Conservation (phyloP, 2,329 filamentous ascomycete genomes). For the Phialophora macrospora region DNA sequence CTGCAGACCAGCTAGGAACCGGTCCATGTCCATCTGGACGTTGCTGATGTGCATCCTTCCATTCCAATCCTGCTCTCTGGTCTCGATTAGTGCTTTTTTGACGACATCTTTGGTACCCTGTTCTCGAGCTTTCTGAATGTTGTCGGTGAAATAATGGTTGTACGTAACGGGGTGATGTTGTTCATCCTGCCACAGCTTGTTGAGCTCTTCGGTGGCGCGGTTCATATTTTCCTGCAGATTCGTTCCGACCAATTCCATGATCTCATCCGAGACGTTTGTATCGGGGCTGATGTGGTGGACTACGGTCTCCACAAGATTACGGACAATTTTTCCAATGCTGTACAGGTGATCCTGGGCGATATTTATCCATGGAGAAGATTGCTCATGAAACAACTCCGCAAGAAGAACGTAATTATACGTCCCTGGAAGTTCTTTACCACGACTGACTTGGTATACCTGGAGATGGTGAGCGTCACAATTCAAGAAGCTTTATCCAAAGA, state of each 20-base stretch:
- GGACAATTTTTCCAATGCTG: conserved; percentile 38
- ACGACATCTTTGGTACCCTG: conserved; percentile 5
- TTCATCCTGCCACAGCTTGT: conserved; percentile 55
- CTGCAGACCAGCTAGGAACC: conserved; percentile 40
- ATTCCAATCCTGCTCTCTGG: conserved; percentile 4
- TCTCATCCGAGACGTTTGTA: conserved; percentile 28
- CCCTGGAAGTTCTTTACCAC: conserved; percentile 45
- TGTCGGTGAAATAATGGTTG: conserved; percentile 47
- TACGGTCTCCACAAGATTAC: conserved; percentile 38
- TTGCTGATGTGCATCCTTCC: too few relatives aligned
- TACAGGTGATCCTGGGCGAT: conserved; percentile 41
- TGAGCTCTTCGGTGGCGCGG: conserved; percentile 18
- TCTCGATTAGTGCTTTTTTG: conserved; percentile 9
- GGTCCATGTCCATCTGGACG: background rate
- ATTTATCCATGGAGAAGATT: conserved; percentile 43
- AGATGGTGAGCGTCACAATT: background rate
- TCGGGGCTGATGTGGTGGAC: conserved; percentile 37
- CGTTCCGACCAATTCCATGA: conserved; percentile 37
- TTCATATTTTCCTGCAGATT: conserved; percentile 49
- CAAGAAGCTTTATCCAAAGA: too few relatives aligned
- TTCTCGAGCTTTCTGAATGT: conserved; percentile 39
- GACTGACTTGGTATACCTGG: conserved; percentile 25
- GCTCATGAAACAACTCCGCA: conserved; percentile 44
- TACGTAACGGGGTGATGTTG: conserved; percentile 46
- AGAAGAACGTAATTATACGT: conserved; percentile 44